These are phyloP conservation scores for Citrus medica DNA, from an alignment of 345 rosid species.

Conservation along the genomic window DNA sequence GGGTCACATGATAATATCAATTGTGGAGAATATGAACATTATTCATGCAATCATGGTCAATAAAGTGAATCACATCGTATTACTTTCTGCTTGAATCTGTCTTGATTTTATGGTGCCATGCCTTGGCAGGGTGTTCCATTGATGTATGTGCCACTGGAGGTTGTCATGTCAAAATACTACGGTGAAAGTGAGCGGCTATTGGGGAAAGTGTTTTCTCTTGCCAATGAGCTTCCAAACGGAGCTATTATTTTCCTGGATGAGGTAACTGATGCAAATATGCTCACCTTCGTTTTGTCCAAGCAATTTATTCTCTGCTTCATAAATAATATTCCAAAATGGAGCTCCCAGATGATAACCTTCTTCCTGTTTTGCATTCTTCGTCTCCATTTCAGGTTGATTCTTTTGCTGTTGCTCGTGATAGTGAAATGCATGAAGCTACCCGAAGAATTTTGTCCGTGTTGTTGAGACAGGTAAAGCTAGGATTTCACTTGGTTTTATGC, in stretches of 20 bases:
- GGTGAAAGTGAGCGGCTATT: constrained; percentile 88
- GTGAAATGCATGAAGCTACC: constrained; percentile 93
- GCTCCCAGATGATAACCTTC: neutral
- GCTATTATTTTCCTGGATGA: constrained; percentile 89
- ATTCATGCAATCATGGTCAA: neutral
- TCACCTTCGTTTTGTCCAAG: neutral
- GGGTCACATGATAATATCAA: neutral
- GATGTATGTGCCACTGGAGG: constrained; percentile 86
- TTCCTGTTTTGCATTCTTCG: neutral
- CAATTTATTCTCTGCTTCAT: neutral
- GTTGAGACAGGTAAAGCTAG: constrained; percentile 68
- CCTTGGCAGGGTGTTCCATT: constrained; percentile 71
- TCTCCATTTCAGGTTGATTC: constrained; percentile 73
- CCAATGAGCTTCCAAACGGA: constrained; percentile 78
- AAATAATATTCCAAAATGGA: neutral
- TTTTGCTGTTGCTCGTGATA: constrained; percentile 79
- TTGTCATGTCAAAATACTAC: constrained; percentile 83
- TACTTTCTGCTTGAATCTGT: constrained; percentile 6
- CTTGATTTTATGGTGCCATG: constrained; percentile 4
- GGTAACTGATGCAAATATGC: constrained; percentile 39
- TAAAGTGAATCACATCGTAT: neutral
- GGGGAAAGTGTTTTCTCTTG: constrained; percentile 87
- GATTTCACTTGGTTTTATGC: neutral
- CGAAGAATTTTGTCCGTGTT: constrained; percentile 86
- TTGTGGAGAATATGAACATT: neutral